Evolutionary conservation across 2,329 filamentous ascomycete genomes (phyloP), one percentile per base, ranked within the genome.

Genomic region (Ceratocystiopsis minuta): DNA sequence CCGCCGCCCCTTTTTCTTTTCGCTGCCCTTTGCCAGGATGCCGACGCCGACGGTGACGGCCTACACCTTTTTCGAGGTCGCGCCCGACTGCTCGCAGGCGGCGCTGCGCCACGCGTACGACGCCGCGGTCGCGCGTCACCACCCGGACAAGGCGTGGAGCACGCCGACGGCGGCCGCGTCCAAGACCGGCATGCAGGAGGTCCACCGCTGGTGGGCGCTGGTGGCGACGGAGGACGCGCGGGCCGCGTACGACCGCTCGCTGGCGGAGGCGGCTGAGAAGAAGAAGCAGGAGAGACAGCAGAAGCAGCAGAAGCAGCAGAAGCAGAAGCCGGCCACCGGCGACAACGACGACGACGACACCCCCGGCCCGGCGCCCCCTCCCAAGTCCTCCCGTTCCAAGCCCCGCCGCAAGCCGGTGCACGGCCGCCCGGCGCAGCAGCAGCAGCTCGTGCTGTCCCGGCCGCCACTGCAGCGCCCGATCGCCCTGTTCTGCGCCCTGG

Each of bases 181-280:
- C 33, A 43, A 39, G 36, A 38, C 40, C 11, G 37, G 33, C 5
- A 20, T 36, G 34, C 37, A 43, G 10, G 41, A 31, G 4, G 41
- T 36, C 3, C 34, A 43, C 20, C 37, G 34, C 15, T 43, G 41
- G 41, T 39, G 39, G n/a, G 37, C 20, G 3, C 3, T 36, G 33
- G 39, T 43, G 6, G 11, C 35, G 17, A 43, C 37, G 5, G 13
- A 24, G 2, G 37, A 36, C 11, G 34, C 37, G 16, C 33, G 41
- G 3, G 16, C 17, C 1, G 37, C 33, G 1, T 43, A 43, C 24
- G 41, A 43, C 15, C 28, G 11, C 4, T 33, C 16, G 34, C 34
- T 42, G 33, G 31, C 16, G 4, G 36, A 17, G 13, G 17, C 17
- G 31, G n/a, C 4, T 14, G n/a, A 18, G 33, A 17, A n/a, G 13